phyloP scores from a whole-genome alignment of 345 rosid genomes.

The Combretum micranthum region DNA sequence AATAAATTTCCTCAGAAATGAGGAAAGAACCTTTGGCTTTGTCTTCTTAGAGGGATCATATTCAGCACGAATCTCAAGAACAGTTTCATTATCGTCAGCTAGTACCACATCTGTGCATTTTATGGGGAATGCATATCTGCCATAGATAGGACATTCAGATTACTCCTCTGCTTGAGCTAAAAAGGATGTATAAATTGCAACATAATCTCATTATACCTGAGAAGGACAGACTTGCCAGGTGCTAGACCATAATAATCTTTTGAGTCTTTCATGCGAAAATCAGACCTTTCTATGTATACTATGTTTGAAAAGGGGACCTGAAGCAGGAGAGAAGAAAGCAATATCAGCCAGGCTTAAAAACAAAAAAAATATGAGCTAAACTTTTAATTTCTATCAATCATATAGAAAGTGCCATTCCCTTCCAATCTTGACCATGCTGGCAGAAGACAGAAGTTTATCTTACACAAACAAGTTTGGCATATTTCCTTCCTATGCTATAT shows the following conservation, averaged over 20 bases:
- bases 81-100: constrained; percentile 69
- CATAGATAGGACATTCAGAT: constrained; percentile 4
- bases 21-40: constrained; percentile 68
- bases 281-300: constrained; percentile 77
- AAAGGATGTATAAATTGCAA: background rate
- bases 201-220: constrained; percentile 40
- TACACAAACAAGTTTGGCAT: no score
- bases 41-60: constrained; percentile 79
- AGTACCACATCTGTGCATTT: constrained; percentile 61
- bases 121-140: constrained; percentile 68
- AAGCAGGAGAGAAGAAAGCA: constrained; percentile 1
- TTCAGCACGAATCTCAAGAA: constrained; percentile 68
- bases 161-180: background rate
- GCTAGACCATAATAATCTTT: constrained; percentile 94
- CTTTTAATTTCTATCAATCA: background rate
- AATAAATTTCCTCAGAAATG: background rate
- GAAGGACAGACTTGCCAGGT: constrained; percentile 84
- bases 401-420: no score
- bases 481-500: no score
- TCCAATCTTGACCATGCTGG: no score
- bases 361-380: background rate
- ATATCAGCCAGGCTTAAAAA: constrained; percentile 1
- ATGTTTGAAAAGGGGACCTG: constrained; percentile 78
- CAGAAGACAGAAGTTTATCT: no score
- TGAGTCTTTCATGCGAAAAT: constrained; percentile 91